Evolutionary conservation across 768 basidiomycete species (phyloP), one percentile per base, ranked within the genome.

Genomic region (Russula abietina): DNA sequence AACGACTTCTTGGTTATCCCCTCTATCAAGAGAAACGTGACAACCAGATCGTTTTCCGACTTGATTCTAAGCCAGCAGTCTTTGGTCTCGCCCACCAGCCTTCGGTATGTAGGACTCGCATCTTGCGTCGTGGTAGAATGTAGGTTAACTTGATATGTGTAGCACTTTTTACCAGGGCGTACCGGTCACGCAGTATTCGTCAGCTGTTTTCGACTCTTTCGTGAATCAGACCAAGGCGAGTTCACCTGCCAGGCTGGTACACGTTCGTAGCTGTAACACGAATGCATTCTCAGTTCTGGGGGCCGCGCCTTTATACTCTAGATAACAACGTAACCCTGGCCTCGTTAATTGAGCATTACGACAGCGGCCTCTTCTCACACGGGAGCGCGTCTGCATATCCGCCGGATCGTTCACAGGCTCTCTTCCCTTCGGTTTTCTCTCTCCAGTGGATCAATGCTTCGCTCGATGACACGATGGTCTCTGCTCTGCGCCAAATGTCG

Each of bases 391-490:
- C 65, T 30, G 65, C 65, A 14, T 65, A 59, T 28, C 65, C 65
- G 3, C 56, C 61, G 0, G 60, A 61, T n/a, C 65, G 65, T 28
- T 55, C 56, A 4, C 65, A 55, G 0, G 43, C 57, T 4, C 6
- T 65, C 51, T 54, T 65, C 36, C 65, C 61, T 10, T 33, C 57
- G 10, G 33, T 36, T 12, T 11, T 36, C 16, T 24, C 16, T 32
- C 2, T 45, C 33, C 3, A 32, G 9, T 65, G 50, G 24, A 22
- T 36, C 3, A 55, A 60, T 6, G 52, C 76, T 17, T 45, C 70
- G 5, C 69, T 70, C 1, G 84, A 85, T 65, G 70, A 69, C 9
- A 61, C 67, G 36, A 75, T 84, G 52, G 70, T 78, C 22, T 49
- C 73, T 26, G 78, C 80, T 8, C 70, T 77, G 19, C 70, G 70